Evolutionary conservation across 1,284 basidiomycete species (phyloP), one percentile per base, ranked within the genome.

Genomic region (Moesziomyces sp.): DNA sequence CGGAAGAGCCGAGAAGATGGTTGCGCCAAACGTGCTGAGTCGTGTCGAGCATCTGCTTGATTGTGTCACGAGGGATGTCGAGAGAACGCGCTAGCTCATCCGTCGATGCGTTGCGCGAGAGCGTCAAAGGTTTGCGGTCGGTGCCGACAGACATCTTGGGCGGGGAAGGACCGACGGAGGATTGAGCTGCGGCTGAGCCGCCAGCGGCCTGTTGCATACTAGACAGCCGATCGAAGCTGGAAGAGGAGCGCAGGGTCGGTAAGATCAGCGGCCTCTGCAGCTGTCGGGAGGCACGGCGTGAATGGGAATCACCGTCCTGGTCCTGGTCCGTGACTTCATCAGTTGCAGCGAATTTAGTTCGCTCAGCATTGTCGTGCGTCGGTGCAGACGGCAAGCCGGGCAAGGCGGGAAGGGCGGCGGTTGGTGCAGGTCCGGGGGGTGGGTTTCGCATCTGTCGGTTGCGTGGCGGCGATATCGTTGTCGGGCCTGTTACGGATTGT

Each of bases 1-100:
- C 58, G 2, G 45, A 28, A 1, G 64, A 60, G 46, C 54, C 64
- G 14, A 58, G 59, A 45, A 58, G 18, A 45, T 73, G 70, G 33
- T 47, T 73, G 4, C 60, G 59, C 70, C 70, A 73, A 2, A 73
- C 64, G 19, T 67, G 64, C 43, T 73, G 64, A 9, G 70, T 63
- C 3, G 70, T 68, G n/a, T 67, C 60, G 40, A 73, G 57, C 70
- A 73, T 73, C 53, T 73, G 70, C 56, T 57, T 57, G 54, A 68
- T 57, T 1, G 70, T 60, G 4, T 73, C 64, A 38, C 60, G 59
- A n/a, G 70, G 64, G 13, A 73, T 67, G 19, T 63, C 70, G 47
- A 73, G 59, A n/a, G 70, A 67, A 28, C 46, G 53, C n/a, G 64
- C 64, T 10, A 73, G 49, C 49, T 73, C 64, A 18, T 52, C 60